phyloP scores from a whole-genome alignment of 2,329 filamentous ascomycete species.

The Bipolaris bicolor region DNA sequence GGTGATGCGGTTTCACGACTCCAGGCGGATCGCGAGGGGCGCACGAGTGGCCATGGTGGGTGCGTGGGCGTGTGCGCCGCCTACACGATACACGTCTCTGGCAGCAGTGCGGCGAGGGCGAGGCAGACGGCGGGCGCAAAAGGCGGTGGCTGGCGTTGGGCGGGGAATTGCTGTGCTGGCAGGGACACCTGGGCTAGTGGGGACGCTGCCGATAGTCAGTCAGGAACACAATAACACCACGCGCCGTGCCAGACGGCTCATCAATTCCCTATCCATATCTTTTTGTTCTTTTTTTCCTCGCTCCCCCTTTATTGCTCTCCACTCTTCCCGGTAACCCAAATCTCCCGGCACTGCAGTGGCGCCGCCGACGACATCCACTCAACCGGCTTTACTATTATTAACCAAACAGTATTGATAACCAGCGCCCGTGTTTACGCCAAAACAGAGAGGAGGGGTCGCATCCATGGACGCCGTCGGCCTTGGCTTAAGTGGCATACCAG shows the following conservation, averaged over 20 bases:
- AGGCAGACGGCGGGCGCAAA: constrained; percentile 9
- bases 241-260: constrained; percentile 7
- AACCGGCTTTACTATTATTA: constrained; percentile 8
- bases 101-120: constrained; percentile 2
- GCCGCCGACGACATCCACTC: constrained; percentile 6
- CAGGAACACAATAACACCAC: constrained; percentile 23
- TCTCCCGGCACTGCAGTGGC: constrained; percentile 30
- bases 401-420: constrained; percentile 2
- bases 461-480: constrained; percentile 28
- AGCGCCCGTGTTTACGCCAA: constrained; percentile 1
- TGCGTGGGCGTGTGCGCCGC: neutral
- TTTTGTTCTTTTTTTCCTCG: neutral
- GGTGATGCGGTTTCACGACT: neutral
- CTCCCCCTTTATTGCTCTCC: constrained; percentile 12
- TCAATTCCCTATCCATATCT: constrained; percentile 5
- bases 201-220: constrained; percentile 8
- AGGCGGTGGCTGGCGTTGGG: constrained; percentile 22
- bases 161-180: constrained; percentile 22
- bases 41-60: neutral
- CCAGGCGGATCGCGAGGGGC: neutral
- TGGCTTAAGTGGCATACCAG: constrained; percentile 40
- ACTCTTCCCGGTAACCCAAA: constrained; percentile 4
- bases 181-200: constrained; percentile 17
- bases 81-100: neutral
- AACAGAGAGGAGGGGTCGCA: constrained; percentile 21